Percentiles rank a stretch among this genome's conserved stretches.
phyloP scores from a whole-genome alignment of 345 rosid species.

The Populus simonii region DNA sequence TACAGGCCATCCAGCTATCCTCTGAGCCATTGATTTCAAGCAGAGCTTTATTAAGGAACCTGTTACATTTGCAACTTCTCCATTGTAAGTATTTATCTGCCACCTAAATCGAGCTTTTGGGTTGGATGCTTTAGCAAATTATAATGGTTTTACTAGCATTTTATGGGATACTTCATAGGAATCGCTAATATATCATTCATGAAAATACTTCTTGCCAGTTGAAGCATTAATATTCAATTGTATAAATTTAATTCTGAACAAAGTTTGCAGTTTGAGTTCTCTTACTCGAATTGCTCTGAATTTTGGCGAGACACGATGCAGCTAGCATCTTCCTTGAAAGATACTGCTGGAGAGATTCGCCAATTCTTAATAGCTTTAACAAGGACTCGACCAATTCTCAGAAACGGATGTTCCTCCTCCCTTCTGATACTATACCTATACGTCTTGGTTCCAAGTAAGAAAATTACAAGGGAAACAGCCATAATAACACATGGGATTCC shows the following conservation, averaged over 20 bases:
- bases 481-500: slow-evolving; percentile 28
- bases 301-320: not conserved
- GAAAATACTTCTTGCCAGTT: not conserved
- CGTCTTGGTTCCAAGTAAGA: slow-evolving; percentile 6
- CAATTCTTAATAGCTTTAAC: slow-evolving; percentile 12
- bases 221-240: not conserved
- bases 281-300: slow-evolving; percentile 26
- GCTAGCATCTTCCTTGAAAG: slow-evolving; percentile 6
- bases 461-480: slow-evolving; percentile 10
- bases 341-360: not conserved
- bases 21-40: not conserved
- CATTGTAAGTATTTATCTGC: too few relatives aligned
- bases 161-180: too few relatives aligned
- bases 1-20: not conserved
- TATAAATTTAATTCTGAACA: not conserved
- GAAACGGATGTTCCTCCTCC: not conserved
- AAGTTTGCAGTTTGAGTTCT: not conserved
- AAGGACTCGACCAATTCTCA: slow-evolving; percentile 1
- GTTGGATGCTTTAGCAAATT: too few relatives aligned
- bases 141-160: too few relatives aligned
- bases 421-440: not conserved
- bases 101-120: too few relatives aligned
- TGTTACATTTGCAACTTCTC: not conserved
- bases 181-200: not conserved
- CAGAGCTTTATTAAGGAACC: slow-evolving; percentile 3